Evolutionary conservation across 139 green algal genomes (phyloP).

Genomic region (Chlamydomonas applanata): DNA sequence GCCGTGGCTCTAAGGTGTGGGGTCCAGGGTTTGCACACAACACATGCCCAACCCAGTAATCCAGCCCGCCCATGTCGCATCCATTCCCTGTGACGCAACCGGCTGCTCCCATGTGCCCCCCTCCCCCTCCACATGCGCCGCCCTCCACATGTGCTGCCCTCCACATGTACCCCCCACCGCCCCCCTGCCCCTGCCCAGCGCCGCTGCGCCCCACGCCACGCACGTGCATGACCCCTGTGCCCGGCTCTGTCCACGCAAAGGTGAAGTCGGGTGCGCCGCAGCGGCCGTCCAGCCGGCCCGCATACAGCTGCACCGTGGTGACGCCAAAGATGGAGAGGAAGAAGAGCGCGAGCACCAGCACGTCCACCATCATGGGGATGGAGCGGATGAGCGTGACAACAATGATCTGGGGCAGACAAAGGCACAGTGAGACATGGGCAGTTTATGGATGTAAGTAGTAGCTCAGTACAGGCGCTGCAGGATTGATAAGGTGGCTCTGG

Average conservation of each 20-base stretch:
- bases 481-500: neutral
- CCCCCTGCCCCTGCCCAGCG: too few relatives aligned
- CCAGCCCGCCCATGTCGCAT: too few relatives aligned
- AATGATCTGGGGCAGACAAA: constrained; percentile 52
- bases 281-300: constrained; percentile 37
- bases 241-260: neutral
- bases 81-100: too few relatives aligned
- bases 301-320: constrained; percentile 68
- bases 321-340: constrained; percentile 76
- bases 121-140: too few relatives aligned
- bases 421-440: neutral
- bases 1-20: too few relatives aligned
- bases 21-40: too few relatives aligned
- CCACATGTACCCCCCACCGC: too few relatives aligned
- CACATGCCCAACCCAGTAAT: too few relatives aligned
- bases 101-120: too few relatives aligned
- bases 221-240: neutral
- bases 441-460: neutral
- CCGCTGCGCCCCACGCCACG: too few relatives aligned
- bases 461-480: neutral
- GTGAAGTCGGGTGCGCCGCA: constrained; percentile 22
- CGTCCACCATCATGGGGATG: constrained; percentile 73
- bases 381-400: constrained; percentile 66
- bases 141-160: too few relatives aligned
- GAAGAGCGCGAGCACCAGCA: constrained; percentile 68